phyloP scores from a whole-genome alignment of 1,284 basidiomycete species.

The Leccinum pachyderme region DNA sequence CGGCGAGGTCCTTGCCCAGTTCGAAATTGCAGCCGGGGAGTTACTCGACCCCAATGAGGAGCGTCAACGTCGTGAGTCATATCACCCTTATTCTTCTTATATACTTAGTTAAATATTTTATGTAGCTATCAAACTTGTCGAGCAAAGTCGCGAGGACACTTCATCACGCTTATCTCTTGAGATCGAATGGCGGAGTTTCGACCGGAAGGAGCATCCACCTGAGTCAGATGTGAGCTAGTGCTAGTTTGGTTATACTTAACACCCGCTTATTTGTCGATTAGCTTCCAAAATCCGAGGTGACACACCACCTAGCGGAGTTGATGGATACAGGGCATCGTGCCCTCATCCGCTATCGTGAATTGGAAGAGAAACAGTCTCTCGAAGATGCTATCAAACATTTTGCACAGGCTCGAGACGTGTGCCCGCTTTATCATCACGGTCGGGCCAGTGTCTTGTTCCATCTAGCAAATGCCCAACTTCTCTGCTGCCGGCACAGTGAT shows the following conservation, averaged over 20 bases:
- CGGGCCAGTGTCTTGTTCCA: background rate
- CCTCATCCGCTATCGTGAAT: background rate
- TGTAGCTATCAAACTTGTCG: background rate
- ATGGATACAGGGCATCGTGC: background rate
- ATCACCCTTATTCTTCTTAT: too few species aligned
- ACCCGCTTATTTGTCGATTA: background rate
- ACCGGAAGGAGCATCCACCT: background rate
- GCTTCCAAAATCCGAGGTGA: background rate
- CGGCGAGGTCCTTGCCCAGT: background rate
- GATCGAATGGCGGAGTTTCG: background rate
- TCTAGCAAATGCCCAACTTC: background rate
- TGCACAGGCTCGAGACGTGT: background rate
- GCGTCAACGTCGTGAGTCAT: background rate
- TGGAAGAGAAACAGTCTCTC: background rate
- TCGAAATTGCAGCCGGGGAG: background rate
- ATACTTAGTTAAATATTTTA: background rate
- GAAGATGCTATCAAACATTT: background rate
- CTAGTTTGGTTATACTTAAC: background rate
- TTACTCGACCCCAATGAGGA: background rate
- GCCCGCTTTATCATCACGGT: background rate
- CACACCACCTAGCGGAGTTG: background rate
- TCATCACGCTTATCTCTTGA: too few species aligned
- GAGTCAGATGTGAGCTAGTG: background rate
- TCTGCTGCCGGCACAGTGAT: background rate
- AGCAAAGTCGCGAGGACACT: too few species aligned